Base-by-base conservation (phyloP, 1,139 yeast genomes). In the Sugiyamaella japonica region DNA sequence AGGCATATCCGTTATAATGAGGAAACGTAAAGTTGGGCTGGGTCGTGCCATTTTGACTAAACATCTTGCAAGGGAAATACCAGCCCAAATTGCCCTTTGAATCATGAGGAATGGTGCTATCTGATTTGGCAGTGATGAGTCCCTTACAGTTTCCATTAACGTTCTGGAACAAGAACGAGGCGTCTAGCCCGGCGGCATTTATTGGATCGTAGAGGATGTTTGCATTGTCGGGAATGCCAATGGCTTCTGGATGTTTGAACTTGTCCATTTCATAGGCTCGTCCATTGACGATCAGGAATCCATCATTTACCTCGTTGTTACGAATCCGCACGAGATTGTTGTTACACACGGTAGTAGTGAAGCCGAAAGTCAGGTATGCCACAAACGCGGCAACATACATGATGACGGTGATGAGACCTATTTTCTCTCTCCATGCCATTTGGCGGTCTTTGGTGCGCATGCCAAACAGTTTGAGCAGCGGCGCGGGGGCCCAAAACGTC, bases 351-450 rank as follows among this genome's bases (percentile, higher is more conserved):
- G 96, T 81, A 63, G 78, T 80, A 12, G 97, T 89, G 72, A 93
- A 91, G 1, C 98, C 99, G 72, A 91, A 91, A 1, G 97, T 89
- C 60, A 91, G 75, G 68, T 78, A 93, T 1, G 96, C 96, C 45
- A 91, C 88, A 60, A 87, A 73, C 0, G 89, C 82, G 50, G 95
- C 97, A 55, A 87, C 73, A 63, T 81, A 81, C 31, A 86, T 63
- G 64, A 93, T 89, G 58, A 90, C 78, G 1, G 95, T 79, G 53
- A 93, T 77, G 53, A 93, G 77, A 1, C 89, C 98, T 45, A 91
- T 86, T 69, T 93, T 93, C 69, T 93, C 99, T 68, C 98, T 80
- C 99, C 99, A 93, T 0, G 98, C 98, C 76, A 84, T 82, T 69
- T 89, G 97, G 60, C 96, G 82, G 50, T 84, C 90, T 63, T 83